Conservation (phyloP, 2,329 filamentous ascomycete genomes). For the Cyphellophora europaea region DNA sequence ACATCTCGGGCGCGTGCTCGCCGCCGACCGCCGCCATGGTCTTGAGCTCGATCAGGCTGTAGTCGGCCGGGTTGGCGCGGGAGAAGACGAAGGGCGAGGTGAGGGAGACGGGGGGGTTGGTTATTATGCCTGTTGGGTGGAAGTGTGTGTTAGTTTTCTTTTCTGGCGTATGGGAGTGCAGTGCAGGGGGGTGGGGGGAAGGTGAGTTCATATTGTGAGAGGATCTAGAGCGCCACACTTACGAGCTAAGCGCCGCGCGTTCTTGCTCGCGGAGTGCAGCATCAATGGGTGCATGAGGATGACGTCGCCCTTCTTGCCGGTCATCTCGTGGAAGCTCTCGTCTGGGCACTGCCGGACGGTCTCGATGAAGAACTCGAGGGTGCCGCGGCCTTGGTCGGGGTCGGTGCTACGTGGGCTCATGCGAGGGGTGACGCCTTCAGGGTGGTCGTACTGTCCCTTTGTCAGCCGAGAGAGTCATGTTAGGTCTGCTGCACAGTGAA, state of each 20-base stretch:
- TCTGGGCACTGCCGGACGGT: constrained; percentile 25
- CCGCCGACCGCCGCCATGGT: constrained; percentile 39
- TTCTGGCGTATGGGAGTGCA: too few relatives aligned
- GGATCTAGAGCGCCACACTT: not conserved
- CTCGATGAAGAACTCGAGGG: constrained; percentile 27
- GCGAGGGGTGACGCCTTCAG: constrained; percentile 54
- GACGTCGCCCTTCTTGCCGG: constrained; percentile 44
- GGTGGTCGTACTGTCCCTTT: constrained; percentile 39
- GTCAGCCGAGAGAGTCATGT: not conserved
- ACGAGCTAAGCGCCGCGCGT: constrained; percentile 29
- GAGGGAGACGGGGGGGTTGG: constrained; percentile 43
- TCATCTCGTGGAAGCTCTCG: constrained; percentile 41
- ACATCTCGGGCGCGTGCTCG: constrained; percentile 22
- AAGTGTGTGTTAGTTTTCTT: too few relatives aligned
- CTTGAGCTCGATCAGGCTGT: constrained; percentile 44
- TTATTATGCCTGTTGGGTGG: constrained; percentile 43
- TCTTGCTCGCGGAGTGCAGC: constrained; percentile 44
- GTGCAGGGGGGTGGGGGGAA: too few relatives aligned
- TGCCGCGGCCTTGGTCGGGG: not conserved
- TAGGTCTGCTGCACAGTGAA: not conserved
- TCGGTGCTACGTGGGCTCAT: constrained; percentile 43
- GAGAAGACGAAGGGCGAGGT: constrained; percentile 43
- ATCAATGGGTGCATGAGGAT: constrained; percentile 47
- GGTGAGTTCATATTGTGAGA: too few relatives aligned
- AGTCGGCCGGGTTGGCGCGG: constrained; percentile 27